Evolutionary conservation across 1,284 basidiomycete species (phyloP).

Genomic region (Papiliotrema fonsecae): DNA sequence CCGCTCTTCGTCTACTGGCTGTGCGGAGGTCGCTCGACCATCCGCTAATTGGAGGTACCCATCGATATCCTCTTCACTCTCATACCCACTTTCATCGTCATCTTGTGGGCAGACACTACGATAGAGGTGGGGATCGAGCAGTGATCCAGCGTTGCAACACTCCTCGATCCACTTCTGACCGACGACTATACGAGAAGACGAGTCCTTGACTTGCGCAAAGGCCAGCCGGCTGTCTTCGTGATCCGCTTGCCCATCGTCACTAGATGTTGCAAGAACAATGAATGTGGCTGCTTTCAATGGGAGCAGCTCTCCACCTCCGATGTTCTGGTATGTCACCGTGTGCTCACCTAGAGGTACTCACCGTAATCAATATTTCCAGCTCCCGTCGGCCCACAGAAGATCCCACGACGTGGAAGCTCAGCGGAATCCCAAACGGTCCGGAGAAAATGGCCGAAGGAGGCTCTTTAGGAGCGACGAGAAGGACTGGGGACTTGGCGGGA

Average conservation of each 20-base stretch:
- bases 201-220: neutral
- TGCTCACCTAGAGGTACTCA: neutral
- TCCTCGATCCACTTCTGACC: neutral
- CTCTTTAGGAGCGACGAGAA: no score
- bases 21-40: no score
- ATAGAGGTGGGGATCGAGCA: neutral
- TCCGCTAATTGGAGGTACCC: no score
- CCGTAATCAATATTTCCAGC: neutral
- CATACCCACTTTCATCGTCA: no score
- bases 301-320: neutral
- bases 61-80: no score
- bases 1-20: no score
- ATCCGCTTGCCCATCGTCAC: neutral
- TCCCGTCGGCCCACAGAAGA: neutral
- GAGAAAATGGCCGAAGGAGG: no score
- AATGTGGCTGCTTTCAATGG: neutral
- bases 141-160: neutral
- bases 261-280: neutral
- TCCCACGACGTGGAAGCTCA: neutral
- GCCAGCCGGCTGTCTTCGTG: neutral
- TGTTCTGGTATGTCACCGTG: neutral
- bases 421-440: neutral
- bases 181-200: neutral
- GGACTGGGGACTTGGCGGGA: no score
- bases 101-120: no score